These are phyloP conservation scores for Phalaenopsis equestris DNA, from an alignment of 106 monocot genomes.

Conservation along the genomic window DNA sequence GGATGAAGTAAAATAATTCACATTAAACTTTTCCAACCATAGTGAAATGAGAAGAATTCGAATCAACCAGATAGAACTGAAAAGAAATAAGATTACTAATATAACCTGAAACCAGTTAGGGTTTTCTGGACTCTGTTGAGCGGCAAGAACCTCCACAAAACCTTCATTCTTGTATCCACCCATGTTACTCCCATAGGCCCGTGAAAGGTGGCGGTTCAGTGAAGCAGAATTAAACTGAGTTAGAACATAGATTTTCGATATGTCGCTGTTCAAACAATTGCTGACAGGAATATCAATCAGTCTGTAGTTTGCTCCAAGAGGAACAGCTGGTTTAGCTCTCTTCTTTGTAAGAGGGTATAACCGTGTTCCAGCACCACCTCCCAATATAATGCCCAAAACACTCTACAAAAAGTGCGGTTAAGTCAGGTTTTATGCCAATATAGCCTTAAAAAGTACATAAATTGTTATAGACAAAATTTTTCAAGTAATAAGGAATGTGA, in stretches of 20 bases:
- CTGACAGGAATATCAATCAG: constrained; percentile 97
- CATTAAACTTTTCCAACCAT: neutral
- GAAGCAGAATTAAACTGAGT: constrained; percentile 99
- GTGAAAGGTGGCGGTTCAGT: constrained; percentile 91
- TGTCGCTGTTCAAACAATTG: constrained; percentile 95
- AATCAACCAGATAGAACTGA: neutral
- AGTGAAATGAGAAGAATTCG: neutral
- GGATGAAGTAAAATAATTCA: neutral
- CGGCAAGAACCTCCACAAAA: constrained; percentile 97
- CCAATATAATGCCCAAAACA: constrained; percentile 93
- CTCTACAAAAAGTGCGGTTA: constrained; percentile 44
- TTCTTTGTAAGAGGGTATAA: constrained; percentile 94
- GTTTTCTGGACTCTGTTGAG: constrained; percentile 97
- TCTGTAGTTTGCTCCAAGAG: constrained; percentile 90
- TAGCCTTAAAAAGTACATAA: neutral
- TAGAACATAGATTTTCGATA: constrained; percentile 91
- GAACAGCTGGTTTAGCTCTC: constrained; percentile 96
- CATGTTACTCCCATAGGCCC: constrained; percentile 86
- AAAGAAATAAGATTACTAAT: neutral
- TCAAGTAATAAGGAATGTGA: neutral
- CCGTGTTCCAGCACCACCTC: constrained; percentile 92
- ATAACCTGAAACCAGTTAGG: constrained; percentile 99
- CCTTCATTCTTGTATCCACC: constrained; percentile 95
- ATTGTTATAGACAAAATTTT: neutral
- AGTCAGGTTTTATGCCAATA: neutral